Percentiles rank a stretch among this genome's conserved stretches.
Conservation (phyloP, 345 rosid genomes). For the Camelina hispida region DNA sequence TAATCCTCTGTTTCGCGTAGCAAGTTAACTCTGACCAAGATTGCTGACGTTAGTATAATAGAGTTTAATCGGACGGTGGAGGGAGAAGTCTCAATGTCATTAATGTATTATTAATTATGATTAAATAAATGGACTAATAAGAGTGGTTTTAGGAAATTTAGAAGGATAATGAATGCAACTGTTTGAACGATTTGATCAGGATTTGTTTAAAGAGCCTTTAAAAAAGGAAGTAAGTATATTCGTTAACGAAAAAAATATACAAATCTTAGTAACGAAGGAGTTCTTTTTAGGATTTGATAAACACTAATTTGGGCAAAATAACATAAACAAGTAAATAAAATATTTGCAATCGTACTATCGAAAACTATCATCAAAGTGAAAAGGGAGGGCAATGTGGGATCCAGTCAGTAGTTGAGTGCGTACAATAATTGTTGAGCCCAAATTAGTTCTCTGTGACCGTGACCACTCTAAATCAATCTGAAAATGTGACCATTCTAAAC, state of each 20-base stretch:
- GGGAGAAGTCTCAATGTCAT: not conserved
- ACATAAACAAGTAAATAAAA: not conserved
- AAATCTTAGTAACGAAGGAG: slow-evolving; percentile 21
- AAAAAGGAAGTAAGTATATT: not conserved
- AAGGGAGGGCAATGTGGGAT: slow-evolving; percentile 10
- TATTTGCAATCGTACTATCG: slow-evolving; percentile 16
- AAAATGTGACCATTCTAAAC: no score
- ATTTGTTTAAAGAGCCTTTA: not conserved
- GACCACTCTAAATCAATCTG: not conserved
- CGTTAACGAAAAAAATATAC: not conserved
- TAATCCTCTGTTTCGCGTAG: slow-evolving; percentile 30
- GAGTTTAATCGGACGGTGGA: slow-evolving; percentile 29
- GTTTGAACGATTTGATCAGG: not conserved
- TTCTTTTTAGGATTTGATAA: not conserved
- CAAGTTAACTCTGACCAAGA: not conserved
- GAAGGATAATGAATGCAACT: not conserved
- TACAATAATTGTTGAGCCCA: not conserved
- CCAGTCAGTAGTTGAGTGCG: not conserved
- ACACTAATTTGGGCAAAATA: no score
- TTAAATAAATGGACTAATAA: not conserved
- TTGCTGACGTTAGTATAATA: slow-evolving; percentile 9
- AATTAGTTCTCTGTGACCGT: not conserved
- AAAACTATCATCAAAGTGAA: not conserved
- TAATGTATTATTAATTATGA: not conserved
- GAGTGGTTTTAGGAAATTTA: not conserved